Evolutionary conservation across 176 grass and related monocot species (phyloP), one percentile per base, ranked within the genome.

Genomic region (Elymus sibiricus): DNA sequence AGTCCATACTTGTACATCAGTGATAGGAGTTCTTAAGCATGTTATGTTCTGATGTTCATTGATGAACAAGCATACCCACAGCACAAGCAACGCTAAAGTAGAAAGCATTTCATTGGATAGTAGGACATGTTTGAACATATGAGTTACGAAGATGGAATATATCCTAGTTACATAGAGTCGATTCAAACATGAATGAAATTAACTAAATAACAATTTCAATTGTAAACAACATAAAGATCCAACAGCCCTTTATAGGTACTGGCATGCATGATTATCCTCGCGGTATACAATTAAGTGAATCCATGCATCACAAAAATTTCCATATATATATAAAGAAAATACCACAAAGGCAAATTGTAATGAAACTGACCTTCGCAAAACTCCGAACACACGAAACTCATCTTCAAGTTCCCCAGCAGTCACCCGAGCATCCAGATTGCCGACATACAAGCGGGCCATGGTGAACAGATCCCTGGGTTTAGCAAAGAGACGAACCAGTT

Each of bases 381-480:
- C 95, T 78, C 95, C 95, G 87, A 92, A 98, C 24, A 68, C 90
- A 25, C 95, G 91, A 26, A 98, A 98, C 75, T 95, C 85, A 2
- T 98, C 95, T 90, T 98, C 91, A 73, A 98, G 95, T 66, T 98
- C 93, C 47, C 89, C 87, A 56, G 95, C 90, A 62, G 92, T 91
- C 60, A 87, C 87, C 15, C 89, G 91, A 19, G 93, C 80, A 86
- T 98, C 95, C 80, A 98, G 69, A 77, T 95, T 98, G 28, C 95
- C 95, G 70, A 98, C 91, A 70, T 98, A 98, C 85, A 98, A 26
- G 15, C 93, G 90, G 29, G 93, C 93, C 95, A 98, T 98, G n/a
- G n/a, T 49, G 34, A 25, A 85, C 55, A 88, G 81, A 58, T 84
- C 40, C 72, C 88, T 85, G 83, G 66, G 68, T 64, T 34, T 22